A percentile compares a stretch with the other conserved stretches of the same genome.
Evolutionary conservation across 1,139 yeast species (phyloP).

Genomic region (Hansenula lynferdii): DNA sequence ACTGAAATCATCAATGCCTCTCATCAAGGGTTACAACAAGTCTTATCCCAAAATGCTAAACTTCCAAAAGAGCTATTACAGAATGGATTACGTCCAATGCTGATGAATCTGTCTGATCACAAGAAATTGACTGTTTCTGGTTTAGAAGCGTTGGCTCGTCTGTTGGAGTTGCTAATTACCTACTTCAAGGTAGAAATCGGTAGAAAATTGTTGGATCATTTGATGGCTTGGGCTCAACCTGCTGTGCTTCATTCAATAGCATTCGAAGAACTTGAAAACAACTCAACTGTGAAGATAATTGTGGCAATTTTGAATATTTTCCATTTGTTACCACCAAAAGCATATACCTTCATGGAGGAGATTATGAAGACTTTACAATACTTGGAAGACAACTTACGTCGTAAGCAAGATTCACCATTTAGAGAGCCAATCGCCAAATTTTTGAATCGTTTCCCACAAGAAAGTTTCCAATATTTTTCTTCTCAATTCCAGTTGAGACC

Average conservation of each 20-base stretch:
- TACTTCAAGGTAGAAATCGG: slow-evolving; percentile 98
- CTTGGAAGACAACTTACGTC: slow-evolving; percentile 78
- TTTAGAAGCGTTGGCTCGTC: slow-evolving; percentile 82
- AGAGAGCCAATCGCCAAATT: slow-evolving; percentile 88
- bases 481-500: slow-evolving; percentile 64
- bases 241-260: slow-evolving; percentile 67
- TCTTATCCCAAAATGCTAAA: slow-evolving; percentile 80
- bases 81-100: slow-evolving; percentile 90
- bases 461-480: slow-evolving; percentile 67
- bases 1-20: slow-evolving; percentile 91
- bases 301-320: slow-evolving; percentile 89
- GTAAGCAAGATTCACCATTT: slow-evolving; percentile 86
- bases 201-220: slow-evolving; percentile 83
- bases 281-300: slow-evolving; percentile 78
- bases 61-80: slow-evolving; percentile 91
- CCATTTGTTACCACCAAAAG: slow-evolving; percentile 88
- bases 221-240: slow-evolving; percentile 96
- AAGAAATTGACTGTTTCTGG: slow-evolving; percentile 87
- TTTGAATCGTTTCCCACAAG: slow-evolving; percentile 75
- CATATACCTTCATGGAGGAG: slow-evolving; percentile 88
- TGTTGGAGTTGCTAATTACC: slow-evolving; percentile 80
- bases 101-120: slow-evolving; percentile 92
- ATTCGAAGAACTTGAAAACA: slow-evolving; percentile 69
- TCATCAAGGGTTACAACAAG: slow-evolving; percentile 78
- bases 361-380: slow-evolving; percentile 70